Evolutionary conservation across 495 filamentous ascomycete species (phyloP).

Genomic region (Trichoderma gamsii): DNA sequence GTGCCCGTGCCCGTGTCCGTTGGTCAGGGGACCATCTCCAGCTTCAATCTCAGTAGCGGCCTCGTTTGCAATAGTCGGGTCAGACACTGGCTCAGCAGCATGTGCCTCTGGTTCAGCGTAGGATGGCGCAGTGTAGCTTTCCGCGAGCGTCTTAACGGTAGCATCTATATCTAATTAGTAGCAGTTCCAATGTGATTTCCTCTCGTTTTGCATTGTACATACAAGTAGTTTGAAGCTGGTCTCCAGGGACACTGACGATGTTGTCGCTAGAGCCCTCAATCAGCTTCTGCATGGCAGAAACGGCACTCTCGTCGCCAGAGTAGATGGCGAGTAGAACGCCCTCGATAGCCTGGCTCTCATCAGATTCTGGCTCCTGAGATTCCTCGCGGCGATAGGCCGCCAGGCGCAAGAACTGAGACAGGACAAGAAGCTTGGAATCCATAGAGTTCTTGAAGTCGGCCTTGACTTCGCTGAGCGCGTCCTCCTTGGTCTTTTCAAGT

Average conservation of each 20-base stretch:
- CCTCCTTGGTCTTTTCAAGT: constrained; percentile 60
- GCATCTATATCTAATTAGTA: constrained; percentile 26
- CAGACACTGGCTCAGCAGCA: constrained; percentile 48
- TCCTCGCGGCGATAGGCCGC: constrained; percentile 64
- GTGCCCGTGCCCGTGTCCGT: constrained; percentile 47
- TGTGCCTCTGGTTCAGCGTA: constrained; percentile 29
- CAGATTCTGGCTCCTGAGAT: constrained; percentile 54
- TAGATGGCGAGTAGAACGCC: constrained; percentile 85
- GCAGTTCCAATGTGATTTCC: background rate
- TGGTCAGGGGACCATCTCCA: constrained; percentile 37
- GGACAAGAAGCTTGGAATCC: constrained; percentile 51
- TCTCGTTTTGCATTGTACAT: constrained; percentile 33
- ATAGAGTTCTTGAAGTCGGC: constrained; percentile 31
- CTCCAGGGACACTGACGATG: constrained; percentile 57
- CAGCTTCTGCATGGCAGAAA: constrained; percentile 76
- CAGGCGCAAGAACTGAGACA: constrained; percentile 75
- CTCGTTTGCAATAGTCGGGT: constrained; percentile 73
- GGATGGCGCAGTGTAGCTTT: constrained; percentile 18
- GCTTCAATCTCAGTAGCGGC: constrained; percentile 61
- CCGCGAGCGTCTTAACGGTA: constrained; percentile 26
- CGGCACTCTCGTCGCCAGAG: constrained; percentile 73
- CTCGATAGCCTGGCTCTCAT: constrained; percentile 83
- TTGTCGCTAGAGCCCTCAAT: constrained; percentile 74
- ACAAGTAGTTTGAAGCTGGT: constrained; percentile 70
- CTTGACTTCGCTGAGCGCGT: constrained; percentile 51